These are phyloP conservation scores for Brassica juncea DNA, from an alignment of 345 rosid genomes.

Conservation along the genomic window DNA sequence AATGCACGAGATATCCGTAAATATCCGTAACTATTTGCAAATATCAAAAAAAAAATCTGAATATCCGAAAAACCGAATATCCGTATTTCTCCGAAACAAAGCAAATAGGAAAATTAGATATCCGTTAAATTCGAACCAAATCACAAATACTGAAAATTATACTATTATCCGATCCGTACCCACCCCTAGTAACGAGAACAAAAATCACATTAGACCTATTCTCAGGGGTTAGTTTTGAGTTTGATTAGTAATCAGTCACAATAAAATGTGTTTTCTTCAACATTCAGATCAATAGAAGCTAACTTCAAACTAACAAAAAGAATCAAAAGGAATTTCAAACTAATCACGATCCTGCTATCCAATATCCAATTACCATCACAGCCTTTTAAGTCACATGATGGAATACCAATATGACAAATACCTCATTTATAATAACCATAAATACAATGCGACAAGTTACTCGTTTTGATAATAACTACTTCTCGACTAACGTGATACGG, in stretches of 20 bases:
- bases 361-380: neutral
- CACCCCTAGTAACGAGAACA: neutral
- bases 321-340: conserved; percentile 16
- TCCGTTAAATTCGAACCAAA: too few species aligned
- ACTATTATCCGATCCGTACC: too few species aligned
- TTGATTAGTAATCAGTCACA: neutral
- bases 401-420: conserved; percentile 15
- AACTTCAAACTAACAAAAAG: neutral
- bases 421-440: conserved; percentile 25
- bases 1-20: too few species aligned
- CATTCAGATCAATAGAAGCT: conserved; percentile 8
- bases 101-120: too few species aligned
- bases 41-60: too few species aligned
- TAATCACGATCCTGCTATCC: neutral
- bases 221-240: neutral
- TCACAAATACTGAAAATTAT: too few species aligned
- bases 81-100: too few species aligned
- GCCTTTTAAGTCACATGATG: conserved; percentile 14
- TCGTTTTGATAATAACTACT: conserved; percentile 20
- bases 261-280: neutral
- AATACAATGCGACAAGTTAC: conserved; percentile 21
- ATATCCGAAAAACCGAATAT: too few species aligned
- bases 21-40: too few species aligned
- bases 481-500: conserved; percentile 26
- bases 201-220: neutral